phyloP scores from a whole-genome alignment of 148 eudicot species.

The Amaranthus cruentus region DNA sequence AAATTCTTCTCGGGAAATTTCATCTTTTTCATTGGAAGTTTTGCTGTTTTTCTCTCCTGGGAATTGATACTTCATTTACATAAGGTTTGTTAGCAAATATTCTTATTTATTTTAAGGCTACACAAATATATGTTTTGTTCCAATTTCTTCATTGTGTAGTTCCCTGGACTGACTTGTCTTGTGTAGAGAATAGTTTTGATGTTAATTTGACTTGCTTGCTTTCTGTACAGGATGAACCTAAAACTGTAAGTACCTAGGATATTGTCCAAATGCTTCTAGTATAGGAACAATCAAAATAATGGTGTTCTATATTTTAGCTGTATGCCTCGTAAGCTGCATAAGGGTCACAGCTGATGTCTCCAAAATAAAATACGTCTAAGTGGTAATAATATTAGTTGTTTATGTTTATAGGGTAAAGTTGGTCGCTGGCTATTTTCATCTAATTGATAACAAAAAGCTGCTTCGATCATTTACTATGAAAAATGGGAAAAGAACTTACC shows the following conservation, averaged over 20 bases:
- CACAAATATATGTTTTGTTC: too few relatives aligned
- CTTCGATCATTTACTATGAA: background rate
- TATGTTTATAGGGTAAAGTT: background rate
- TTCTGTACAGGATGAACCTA: too few relatives aligned
- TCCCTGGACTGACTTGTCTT: too few relatives aligned
- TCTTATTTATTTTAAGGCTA: too few relatives aligned
- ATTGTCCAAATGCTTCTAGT: too few relatives aligned
- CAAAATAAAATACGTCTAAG: background rate
- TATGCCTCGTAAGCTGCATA: too few relatives aligned
- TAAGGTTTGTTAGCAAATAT: slow-evolving; percentile 46
- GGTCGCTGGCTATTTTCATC: background rate
- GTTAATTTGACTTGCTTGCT: too few relatives aligned
- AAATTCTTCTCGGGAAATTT: slow-evolving; percentile 46
- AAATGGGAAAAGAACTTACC: background rate
- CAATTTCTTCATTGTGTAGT: too few relatives aligned
- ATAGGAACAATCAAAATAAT: too few relatives aligned
- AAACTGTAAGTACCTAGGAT: too few relatives aligned
- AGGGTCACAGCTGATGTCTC: background rate
- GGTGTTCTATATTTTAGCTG: too few relatives aligned
- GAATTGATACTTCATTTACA: slow-evolving; percentile 79
- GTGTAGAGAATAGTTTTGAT: too few relatives aligned
- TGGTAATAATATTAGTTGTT: background rate
- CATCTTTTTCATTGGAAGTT: slow-evolving; percentile 42
- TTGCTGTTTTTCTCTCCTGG: slow-evolving; percentile 62
- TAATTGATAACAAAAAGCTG: background rate